Evolutionary conservation across 495 filamentous ascomycete genomes (phyloP).

Genomic region (Tuber borchii): DNA sequence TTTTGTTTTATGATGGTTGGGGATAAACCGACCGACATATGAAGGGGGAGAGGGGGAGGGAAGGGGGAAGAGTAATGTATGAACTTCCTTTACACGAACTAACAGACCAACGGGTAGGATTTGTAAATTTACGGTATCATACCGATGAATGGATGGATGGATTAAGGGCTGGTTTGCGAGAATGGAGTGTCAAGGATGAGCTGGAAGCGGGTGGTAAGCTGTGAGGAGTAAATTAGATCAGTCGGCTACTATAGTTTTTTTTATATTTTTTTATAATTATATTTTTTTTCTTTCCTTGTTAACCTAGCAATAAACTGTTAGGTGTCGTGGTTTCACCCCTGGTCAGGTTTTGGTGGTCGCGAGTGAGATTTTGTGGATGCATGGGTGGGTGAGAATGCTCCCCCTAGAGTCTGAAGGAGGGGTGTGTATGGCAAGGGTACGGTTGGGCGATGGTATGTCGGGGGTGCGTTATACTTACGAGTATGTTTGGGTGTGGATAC

Average conservation of each 20-base stretch:
- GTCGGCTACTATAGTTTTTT: not conserved
- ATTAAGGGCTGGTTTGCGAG: not conserved
- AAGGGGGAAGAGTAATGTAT: not conserved
- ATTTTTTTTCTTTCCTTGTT: not conserved
- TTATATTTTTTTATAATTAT: too few species aligned
- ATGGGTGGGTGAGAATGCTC: not conserved
- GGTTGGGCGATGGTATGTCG: not conserved
- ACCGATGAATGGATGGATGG: not conserved
- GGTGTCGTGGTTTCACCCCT: not conserved
- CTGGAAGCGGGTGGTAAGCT: not conserved
- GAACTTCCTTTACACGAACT: not conserved
- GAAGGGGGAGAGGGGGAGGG: not conserved
- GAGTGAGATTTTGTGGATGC: conserved; percentile 1
- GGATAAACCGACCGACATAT: not conserved
- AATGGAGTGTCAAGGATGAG: not conserved
- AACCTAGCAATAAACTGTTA: not conserved
- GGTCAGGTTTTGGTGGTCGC: not conserved
- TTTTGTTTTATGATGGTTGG: not conserved
- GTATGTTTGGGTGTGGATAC: not conserved
- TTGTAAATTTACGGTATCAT: not conserved
- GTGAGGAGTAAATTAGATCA: not conserved
- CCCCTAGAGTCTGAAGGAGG: not conserved
- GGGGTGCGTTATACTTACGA: not conserved
- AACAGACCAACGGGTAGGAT: not conserved
- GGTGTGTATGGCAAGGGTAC: not conserved